Evolutionary conservation across 176 grass and related monocot genomes (phyloP), one percentile per base, ranked within the genome.

Genomic region (Poa pratensis): DNA sequence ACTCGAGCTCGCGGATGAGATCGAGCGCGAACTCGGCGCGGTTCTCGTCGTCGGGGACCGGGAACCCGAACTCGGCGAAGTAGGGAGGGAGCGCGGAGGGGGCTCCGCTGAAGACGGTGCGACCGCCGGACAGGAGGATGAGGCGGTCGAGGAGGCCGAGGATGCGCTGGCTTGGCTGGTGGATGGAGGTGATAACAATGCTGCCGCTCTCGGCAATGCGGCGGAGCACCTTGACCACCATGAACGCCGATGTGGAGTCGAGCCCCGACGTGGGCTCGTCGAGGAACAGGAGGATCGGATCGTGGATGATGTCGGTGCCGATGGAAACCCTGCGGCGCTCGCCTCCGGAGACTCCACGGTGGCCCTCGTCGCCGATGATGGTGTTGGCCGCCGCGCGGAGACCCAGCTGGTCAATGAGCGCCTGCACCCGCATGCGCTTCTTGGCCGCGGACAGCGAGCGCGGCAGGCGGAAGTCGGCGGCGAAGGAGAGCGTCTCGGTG

Each of bases 191-290:
- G 72, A 98, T 93, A 40, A 98, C 96, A 37, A 98, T 87, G 88
- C 96, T 98, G 81, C 96, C 96, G 15, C 91, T 92, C 73, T 76
- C 79, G 1, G 96, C 93, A 32, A 98, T 95, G 34, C 89, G 83
- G 32, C 89, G 96, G 69, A 98, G 93, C 40, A 98, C 96, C 81
- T 95, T 91, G 71, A 95, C 93, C 1, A 98, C 96, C 91, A 92
- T 92, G 89, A 95, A 95, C 8, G 96, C 96, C 5, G 93, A 95
- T 2, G 93, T 95, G 69, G 96, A 98, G 92, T 98, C 96, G 60
- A 98, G 96, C 27, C 96, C 96, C 1, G 96, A 98, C 9, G 96
- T 98, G 7, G 96, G 96, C 80, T 98, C 96, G 88, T 98, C 96
- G 61, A 98, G 93, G 83, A 98, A 98, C 13, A 98, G 87, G 12